Percentiles rank a stretch among this genome's conserved stretches.
These are phyloP conservation scores for Parasitella parasitica DNA, from an alignment of 371 early-diverging fungal genomes.

Conservation along the genomic window DNA sequence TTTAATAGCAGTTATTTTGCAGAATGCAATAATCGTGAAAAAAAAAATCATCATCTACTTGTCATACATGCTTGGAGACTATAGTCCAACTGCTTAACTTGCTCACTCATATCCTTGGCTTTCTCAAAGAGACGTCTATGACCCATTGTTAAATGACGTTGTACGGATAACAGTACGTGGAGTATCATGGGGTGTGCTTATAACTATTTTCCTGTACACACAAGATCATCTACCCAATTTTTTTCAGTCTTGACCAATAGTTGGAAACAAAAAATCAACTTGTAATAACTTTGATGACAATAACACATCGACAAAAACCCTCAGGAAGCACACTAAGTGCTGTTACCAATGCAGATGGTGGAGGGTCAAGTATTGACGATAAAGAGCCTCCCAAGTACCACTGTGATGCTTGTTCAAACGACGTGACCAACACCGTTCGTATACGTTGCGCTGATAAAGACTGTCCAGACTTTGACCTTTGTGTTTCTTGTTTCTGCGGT, in stretches of 20 bases:
- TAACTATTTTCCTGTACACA: no score
- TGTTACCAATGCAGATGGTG: conserved; percentile 20
- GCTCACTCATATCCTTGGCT: no score
- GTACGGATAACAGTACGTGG: no score
- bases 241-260: neutral
- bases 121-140: no score
- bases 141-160: no score
- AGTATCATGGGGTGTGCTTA: no score
- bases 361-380: conserved; percentile 36
- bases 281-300: conserved; percentile 31
- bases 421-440: conserved; percentile 86
- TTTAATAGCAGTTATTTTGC: no score
- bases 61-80: no score
- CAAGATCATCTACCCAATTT: neutral
- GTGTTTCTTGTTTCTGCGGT: conserved; percentile 90
- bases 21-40: no score
- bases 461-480: conserved; percentile 95
- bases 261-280: neutral
- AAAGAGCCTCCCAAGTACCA: conserved; percentile 69
- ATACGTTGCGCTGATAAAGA: conserved; percentile 82
- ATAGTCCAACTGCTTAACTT: no score
- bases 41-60: no score
- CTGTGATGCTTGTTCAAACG: conserved; percentile 91
- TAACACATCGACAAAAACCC: conserved; percentile 49
- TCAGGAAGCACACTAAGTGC: conserved; percentile 28